Percentiles rank a stretch among this genome's conserved stretches.
These are phyloP conservation scores for Oidium heveae DNA, from an alignment of 2,329 filamentous ascomycete genomes.

Conservation along the genomic window DNA sequence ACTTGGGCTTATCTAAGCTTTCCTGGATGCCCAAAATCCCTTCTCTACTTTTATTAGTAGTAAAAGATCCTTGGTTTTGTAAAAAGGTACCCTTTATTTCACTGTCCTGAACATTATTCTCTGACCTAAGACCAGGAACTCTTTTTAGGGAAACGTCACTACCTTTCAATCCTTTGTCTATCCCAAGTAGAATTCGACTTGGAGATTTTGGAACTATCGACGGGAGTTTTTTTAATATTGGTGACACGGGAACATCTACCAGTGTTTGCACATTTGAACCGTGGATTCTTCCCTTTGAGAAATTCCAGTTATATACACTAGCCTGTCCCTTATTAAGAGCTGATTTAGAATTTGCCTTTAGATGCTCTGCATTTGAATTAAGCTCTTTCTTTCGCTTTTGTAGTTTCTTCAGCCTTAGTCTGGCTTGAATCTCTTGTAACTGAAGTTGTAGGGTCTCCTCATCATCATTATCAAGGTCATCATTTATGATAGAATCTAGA, in stretches of 20 bases:
- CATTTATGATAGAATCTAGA: slow-evolving; percentile 6
- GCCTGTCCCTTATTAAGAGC: slow-evolving; percentile 3
- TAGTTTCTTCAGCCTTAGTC: slow-evolving; percentile 65
- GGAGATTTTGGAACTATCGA: slow-evolving; percentile 42
- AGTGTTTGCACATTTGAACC: slow-evolving; percentile 14
- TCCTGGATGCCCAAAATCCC: slow-evolving; percentile 7
- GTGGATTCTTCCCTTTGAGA: slow-evolving; percentile 7
- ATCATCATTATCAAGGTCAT: slow-evolving; percentile 48
- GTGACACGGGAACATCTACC: slow-evolving; percentile 51
- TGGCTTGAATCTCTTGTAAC: slow-evolving; percentile 69
- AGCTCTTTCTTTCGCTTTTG: slow-evolving; percentile 27
- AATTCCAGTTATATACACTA: slow-evolving; percentile 9
- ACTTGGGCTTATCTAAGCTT: slow-evolving; percentile 19
- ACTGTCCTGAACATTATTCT: slow-evolving; percentile 7
- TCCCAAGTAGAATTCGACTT: slow-evolving; percentile 54
- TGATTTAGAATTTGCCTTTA: slow-evolving; percentile 6
- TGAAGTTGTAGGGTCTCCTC: slow-evolving; percentile 76
- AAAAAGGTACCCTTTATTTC: not conserved
- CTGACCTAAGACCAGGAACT: slow-evolving; percentile 24
- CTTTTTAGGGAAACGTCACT: slow-evolving; percentile 66
- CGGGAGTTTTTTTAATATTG: slow-evolving; percentile 32
- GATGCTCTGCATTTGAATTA: slow-evolving; percentile 8
- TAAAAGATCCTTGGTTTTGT: slow-evolving; percentile 5
- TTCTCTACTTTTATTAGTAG: slow-evolving; percentile 15
- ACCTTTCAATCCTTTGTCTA: slow-evolving; percentile 66